Conservation (phyloP, 2,329 filamentous ascomycete genomes). For the Proliferodiscus dingleyae region DNA sequence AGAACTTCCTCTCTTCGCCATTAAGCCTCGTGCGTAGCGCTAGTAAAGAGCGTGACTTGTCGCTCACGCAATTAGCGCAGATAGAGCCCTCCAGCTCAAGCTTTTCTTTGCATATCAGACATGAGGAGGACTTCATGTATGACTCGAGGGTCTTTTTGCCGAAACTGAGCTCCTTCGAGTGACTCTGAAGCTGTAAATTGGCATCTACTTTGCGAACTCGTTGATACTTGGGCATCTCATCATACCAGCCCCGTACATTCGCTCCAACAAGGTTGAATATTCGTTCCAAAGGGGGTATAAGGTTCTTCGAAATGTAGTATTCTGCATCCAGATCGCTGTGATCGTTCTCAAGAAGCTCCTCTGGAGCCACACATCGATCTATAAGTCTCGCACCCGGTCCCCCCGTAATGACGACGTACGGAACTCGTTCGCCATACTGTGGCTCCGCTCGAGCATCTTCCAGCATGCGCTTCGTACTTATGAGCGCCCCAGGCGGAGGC, state of each 20-base stretch:
- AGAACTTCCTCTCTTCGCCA: conserved; percentile 56
- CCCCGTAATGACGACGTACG: conserved; percentile 88
- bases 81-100: conserved; percentile 44
- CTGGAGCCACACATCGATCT: conserved; percentile 85
- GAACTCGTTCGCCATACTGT: conserved; percentile 91
- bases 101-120: conserved; percentile 62
- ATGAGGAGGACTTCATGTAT: conserved; percentile 81
- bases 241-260: conserved; percentile 86
- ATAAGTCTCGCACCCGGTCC: conserved; percentile 80
- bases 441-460: conserved; percentile 82
- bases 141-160: conserved; percentile 73
- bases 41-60: conserved; percentile 57
- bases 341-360: conserved; percentile 71
- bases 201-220: conserved; percentile 53
- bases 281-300: conserved; percentile 90
- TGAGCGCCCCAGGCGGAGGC: conserved; percentile 80
- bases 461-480: conserved; percentile 82
- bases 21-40: conserved; percentile 58
- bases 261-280: conserved; percentile 96
- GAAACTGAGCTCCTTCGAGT: conserved; percentile 35
- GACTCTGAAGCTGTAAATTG: conserved; percentile 26
- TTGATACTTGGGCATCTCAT: conserved; percentile 92
- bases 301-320: conserved; percentile 94
- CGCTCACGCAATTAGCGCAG: conserved; percentile 52
- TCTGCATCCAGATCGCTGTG: conserved; percentile 83